Conservation (phyloP, 345 rosid species). For the Lepidium sativum region DNA sequence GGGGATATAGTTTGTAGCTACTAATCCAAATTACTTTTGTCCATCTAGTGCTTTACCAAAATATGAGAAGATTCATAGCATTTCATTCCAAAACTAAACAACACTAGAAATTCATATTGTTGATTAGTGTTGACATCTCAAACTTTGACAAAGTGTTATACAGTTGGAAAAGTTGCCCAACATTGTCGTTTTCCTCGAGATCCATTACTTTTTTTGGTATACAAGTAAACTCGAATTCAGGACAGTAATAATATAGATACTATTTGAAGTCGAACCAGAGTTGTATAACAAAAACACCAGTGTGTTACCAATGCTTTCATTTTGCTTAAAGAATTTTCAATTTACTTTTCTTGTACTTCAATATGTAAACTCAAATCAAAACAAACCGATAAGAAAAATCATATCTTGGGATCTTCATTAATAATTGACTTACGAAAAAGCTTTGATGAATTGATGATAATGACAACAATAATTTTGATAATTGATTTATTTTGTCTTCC, state of each 20-base stretch:
- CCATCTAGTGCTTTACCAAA: too few species aligned
- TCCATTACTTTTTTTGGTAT: too few species aligned
- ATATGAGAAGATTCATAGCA: too few species aligned
- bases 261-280: too few species aligned
- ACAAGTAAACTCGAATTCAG: too few species aligned
- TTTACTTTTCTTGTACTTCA: neutral
- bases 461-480: neutral
- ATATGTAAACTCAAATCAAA: neutral
- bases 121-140: neutral
- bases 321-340: neutral
- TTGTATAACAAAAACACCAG: too few species aligned
- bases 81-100: too few species aligned
- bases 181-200: neutral
- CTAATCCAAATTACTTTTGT: neutral
- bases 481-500: neutral
- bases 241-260: too few species aligned
- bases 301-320: too few species aligned
- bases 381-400: neutral
- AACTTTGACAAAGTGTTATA: neutral
- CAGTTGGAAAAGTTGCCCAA: neutral
- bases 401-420: constrained; percentile 9
- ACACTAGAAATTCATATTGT: too few species aligned
- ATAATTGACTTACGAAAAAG: neutral
- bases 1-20: neutral
- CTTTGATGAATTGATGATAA: neutral